Base-by-base conservation (phyloP, 768 basidiomycete genomes). In the Neoboletus brunneissimus region DNA sequence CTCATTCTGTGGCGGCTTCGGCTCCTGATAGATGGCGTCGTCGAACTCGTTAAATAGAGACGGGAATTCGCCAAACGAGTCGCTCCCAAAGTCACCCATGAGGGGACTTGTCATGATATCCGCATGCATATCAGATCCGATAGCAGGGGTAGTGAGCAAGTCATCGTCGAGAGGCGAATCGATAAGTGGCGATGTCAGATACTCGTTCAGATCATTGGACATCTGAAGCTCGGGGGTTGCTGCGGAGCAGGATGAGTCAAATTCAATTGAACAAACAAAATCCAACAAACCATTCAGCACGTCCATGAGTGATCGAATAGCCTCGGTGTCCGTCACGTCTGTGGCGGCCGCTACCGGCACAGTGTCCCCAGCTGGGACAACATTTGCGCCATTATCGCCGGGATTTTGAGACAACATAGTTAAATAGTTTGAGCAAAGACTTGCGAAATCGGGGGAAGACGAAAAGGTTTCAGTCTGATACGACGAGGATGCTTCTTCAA, bases 351-450 rank as follows among this genome's bases (percentile, higher is more conserved):
- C 58, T 48, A 64, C 58, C 1, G 68, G 64, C 44, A 64, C 66
- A 38, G 64, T 53, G 58, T 69, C 69, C 66, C 60, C 57, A 15
- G 64, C 40, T 54, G 54, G 67, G 65, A 79, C 72, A 27, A 69
- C 58, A 37, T 70, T 59, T 64, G 70, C 66, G 37, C 74, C 55
- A 55, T 72, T 65, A 54, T 79, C 76, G 56, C 72, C 65, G 25
- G 82, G 75, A 43, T 77, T 78, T 61, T 79, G 76, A 22, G 78
- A 74, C 62, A 90, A 69, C 89, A 91, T 91, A 58, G 74, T 82
- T 67, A 89, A 70, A 71, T 90, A 90, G 61, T 84, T 84, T 37
- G 80, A 76, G 62, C 79, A 78, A 53, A 90, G 72, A 32, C 76
- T 72, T 10, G 43, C 22, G 23, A 80, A 76, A 64, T 85, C 79